Evolutionary conservation across 2,329 filamentous ascomycete species (phyloP), one percentile per base, ranked within the genome.

Genomic region (Gaeumannomyces tritici): DNA sequence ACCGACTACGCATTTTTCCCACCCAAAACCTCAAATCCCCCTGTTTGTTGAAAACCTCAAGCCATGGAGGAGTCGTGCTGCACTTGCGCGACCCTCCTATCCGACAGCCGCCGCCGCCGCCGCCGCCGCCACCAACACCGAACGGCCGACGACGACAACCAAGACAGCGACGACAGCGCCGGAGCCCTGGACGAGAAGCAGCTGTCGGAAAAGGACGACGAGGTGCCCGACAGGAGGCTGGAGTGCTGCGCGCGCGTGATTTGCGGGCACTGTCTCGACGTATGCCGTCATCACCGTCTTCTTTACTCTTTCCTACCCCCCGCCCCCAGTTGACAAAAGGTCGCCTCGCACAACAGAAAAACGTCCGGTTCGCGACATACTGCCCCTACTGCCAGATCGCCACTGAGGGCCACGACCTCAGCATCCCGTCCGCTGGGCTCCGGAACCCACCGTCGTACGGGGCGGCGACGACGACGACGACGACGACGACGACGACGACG

Each of bases 381-480:
- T 85, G 85, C 70, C 90, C 90, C 0, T 93, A 89, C 73, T 95
- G 90, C 72, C 90, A 93, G 73, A 83, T 91, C 67, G 86, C 87
- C 6, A 81, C 77, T 57, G 76, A 74, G 5, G 84, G 86, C 3
- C 42, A 51, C 42, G 42, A 51, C 42, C 84, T 83, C 26, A 69
- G 74, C 9, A 73, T 86, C 13, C 73, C 82, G 4, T 79, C 85
- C 1, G 85, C 86, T 73, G 85, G 87, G 13, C 79, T 91, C 28
- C 83, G 80, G 69, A 83, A 88, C 64, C 88, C 88, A n/a, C 88
- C 88, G 1, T 79, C 83, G 13, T 91, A 79, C 69, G 65, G 70
- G 69, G 66, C 69, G 63, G 60, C 76, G 60, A n/a, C n/a, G n/a
- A n/a, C n/a, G n/a, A n/a, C n/a, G n/a, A n/a, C n/a, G n/a, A n/a